Evolutionary conservation across 106 monocot genomes (phyloP), one percentile per base, ranked within the genome.

Genomic region (Acorus gramineus): DNA sequence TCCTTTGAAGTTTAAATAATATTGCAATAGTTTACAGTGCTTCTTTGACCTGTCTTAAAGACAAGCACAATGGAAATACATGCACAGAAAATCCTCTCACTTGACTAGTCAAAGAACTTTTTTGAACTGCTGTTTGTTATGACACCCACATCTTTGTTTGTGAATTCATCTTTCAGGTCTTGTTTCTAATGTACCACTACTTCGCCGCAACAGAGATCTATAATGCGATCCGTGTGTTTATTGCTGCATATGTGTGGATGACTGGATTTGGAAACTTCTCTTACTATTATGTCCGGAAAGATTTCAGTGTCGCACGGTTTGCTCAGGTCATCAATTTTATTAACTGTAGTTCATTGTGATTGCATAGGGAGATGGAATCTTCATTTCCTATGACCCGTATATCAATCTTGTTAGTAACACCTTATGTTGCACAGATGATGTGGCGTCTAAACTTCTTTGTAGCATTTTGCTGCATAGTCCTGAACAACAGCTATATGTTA

Each of bases 261-360:
- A 98, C 96, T 75, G 96, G 96, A 47, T 98, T 98, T 85, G 96
- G 96, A n/a, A 98, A 98, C 62, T 98, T 98, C 78, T 98, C 96
- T 42, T 98, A 98, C 69, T 98, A 98, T 64, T 98, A 92, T 73
- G 67, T 98, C 8, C 65, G 85, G 54, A 98, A 98, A 75, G 96
- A 98, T 79, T 98, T 98, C 83, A 88, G 91, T 55, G 59, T 98
- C 59, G 70, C 75, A 67, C 76, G 96, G 54, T 98, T 98, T 79
- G 80, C 83, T 62, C 96, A 98, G 85, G 96, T 87, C 28, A 70
- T 52, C 56, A 61, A 3, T 50, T 3, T 46, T 7, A 61, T 60
- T 4, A 11, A 50, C 28, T 28, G 28, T 28, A 28, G 28, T 28
- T 28, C 28, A 28, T 28, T 28, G 28, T 28, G 28, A 28, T 28